Percentiles rank a stretch among this genome's conserved stretches.
These are phyloP conservation scores for Arabis alpina DNA, from an alignment of 345 rosid species.

Conservation along the genomic window DNA sequence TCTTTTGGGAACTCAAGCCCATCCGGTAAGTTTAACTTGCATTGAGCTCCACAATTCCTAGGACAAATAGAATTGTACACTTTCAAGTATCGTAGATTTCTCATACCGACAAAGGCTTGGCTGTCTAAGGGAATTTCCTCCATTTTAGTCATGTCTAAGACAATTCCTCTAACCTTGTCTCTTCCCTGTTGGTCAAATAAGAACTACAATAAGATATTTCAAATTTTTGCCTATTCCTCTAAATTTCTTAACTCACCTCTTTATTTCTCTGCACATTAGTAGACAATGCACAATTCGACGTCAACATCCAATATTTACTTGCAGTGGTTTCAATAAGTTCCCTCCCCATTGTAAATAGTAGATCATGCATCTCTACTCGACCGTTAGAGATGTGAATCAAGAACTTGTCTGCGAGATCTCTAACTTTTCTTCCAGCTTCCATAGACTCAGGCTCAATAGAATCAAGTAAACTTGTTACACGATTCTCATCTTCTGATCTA, in stretches of 20 bases:
- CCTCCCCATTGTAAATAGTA: constrained; percentile 24
- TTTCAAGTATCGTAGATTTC: constrained; percentile 35
- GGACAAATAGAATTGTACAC: constrained; percentile 10
- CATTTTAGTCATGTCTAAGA: constrained; percentile 29
- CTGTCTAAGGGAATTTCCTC: not conserved
- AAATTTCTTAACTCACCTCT: constrained; percentile 17
- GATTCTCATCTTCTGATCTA: not conserved
- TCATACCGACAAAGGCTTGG: constrained; percentile 28
- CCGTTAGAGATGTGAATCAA: constrained; percentile 5
- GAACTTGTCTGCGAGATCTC: constrained; percentile 29
- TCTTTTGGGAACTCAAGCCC: constrained; percentile 18
- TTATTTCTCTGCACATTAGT: constrained; percentile 1
- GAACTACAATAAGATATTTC: not conserved
- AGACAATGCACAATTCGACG: not conserved
- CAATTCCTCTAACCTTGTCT: constrained; percentile 30
- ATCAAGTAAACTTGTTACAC: constrained; percentile 18
- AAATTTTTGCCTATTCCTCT: no score
- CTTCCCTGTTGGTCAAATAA: constrained; percentile 31
- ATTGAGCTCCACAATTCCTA: not conserved
- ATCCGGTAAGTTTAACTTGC: constrained; percentile 8
- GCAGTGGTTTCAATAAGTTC: not conserved
- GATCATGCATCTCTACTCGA: constrained; percentile 38
- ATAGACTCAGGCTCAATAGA: not conserved
- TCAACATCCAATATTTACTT: constrained; percentile 24
- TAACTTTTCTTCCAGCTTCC: not conserved